Conservation (phyloP, 2,329 filamentous ascomycete genomes). For the Botrytis tulipae region DNA sequence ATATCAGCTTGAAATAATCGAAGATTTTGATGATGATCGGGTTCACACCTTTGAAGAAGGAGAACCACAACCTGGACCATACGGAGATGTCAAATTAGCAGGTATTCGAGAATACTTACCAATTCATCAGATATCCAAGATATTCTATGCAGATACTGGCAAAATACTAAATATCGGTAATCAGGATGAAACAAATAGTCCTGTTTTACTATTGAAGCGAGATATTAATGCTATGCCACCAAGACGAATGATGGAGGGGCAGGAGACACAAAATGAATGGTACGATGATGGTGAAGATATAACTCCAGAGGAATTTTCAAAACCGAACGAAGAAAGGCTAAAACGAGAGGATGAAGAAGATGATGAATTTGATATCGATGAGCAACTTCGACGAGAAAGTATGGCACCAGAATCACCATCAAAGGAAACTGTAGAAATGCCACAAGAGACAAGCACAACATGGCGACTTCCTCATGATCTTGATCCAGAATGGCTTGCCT, state of each 20-base stretch:
- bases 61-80: constrained; percentile 51
- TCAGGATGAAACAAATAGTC: constrained; percentile 64
- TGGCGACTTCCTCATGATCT: constrained; percentile 62
- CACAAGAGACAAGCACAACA: constrained; percentile 17
- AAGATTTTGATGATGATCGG: constrained; percentile 69
- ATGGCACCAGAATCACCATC: constrained; percentile 22
- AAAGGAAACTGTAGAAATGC: constrained; percentile 17
- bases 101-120: constrained; percentile 67
- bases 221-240: constrained; percentile 66
- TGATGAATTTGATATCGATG: constrained; percentile 38
- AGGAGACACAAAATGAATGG: constrained; percentile 29
- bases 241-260: constrained; percentile 59
- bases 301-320: constrained; percentile 21
- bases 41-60: constrained; percentile 65
- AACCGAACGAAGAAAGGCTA: constrained; percentile 36
- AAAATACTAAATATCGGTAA: constrained; percentile 70
- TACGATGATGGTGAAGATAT: constrained; percentile 26
- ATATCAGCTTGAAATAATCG: constrained; percentile 67
- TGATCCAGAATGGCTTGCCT: constrained; percentile 72
- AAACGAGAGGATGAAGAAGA: constrained; percentile 33
- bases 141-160: constrained; percentile 75
- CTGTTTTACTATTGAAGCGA: constrained; percentile 65
- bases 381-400: constrained; percentile 37
- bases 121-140: constrained; percentile 71
- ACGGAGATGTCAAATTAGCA: constrained; percentile 59